Evolutionary conservation across 352 stramenopile genomes (phyloP), one percentile per base, ranked within the genome.

Genomic region (Globisporangium acanthophoron): DNA sequence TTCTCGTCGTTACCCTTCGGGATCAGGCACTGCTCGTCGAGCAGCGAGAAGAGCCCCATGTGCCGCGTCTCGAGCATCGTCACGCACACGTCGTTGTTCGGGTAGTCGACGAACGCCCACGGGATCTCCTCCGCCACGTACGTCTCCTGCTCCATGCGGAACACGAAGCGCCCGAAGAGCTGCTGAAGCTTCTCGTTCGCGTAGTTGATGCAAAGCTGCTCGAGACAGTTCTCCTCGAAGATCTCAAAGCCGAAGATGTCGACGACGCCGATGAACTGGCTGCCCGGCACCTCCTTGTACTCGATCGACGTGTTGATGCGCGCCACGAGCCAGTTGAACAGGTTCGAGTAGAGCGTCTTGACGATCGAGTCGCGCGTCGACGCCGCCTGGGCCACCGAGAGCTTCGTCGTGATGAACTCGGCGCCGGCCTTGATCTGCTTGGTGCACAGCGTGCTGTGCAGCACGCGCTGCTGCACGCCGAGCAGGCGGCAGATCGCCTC

Each of bases 241-340:
- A 92, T 93, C 64, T 97, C 88, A 52, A 96, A 97, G 11, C 88
- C 88, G 54, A 96, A 97, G 56, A 97, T 97, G 56, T 97, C 88
- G 35, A 97, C 78, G 3, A 97, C 82, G 41, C 88, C 37, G 37
- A 43, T 43, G 52, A 97, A 96, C 54, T 90, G 82, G 39, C 64
- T 85, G 21, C 74, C 70, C 0, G 58, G 59, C 58, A 84, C 69
- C 64, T 90, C 77, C 56, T 78, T 78, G 70, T 93, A 92, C 69
- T 92, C 71, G 59, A 97, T 94, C 54, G 73, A 96, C 66, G 73
- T 70, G 69, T 98, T 98, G 70, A 98, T 97, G 37, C 85, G 77
- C 52, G 85, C 73, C 11, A 99, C 96, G 33, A 99, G 78, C 92
- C 93, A 99, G 46, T 97, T 87, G 70, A 97, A 97, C 56, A 97